A percentile compares a stretch with the other conserved stretches of the same genome.
Evolutionary conservation across 805 yeast genomes (phyloP).

Genomic region (Candida succiphila): DNA sequence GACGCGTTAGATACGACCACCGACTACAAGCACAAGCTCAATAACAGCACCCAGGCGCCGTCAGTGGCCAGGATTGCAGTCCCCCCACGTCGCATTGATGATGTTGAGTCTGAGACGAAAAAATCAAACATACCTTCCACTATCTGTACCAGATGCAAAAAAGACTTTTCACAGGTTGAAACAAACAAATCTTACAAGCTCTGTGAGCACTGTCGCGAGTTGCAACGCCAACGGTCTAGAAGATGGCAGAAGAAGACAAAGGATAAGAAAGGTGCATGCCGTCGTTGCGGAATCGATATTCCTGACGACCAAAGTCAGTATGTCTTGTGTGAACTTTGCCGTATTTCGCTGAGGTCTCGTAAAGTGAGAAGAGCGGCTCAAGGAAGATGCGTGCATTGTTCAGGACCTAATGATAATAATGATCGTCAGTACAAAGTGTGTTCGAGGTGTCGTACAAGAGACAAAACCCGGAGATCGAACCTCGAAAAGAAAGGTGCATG

Average conservation of each 20-base stretch:
- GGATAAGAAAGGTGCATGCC: slow-evolving; percentile 50
- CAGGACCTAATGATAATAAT: slow-evolving; percentile 41
- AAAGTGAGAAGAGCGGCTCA: slow-evolving; percentile 50
- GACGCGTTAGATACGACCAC: too few species aligned
- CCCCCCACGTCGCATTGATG: too few species aligned
- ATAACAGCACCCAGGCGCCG: too few species aligned
- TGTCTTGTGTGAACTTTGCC: slow-evolving; percentile 53
- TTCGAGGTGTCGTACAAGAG: slow-evolving; percentile 51
- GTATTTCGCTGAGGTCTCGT: slow-evolving; percentile 41
- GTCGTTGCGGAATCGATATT: slow-evolving; percentile 50
- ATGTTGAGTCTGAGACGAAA: too few species aligned
- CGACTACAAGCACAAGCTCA: too few species aligned
- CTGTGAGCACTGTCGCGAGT: slow-evolving; percentile 55
- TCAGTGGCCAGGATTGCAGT: too few species aligned
- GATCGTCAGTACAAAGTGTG: slow-evolving; percentile 52
- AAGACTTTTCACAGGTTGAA: slow-evolving; percentile 36
- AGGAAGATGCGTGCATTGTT: slow-evolving; percentile 62
- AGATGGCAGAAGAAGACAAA: slow-evolving; percentile 58
- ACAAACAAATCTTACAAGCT: slow-evolving; percentile 38
- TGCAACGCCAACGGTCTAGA: slow-evolving; percentile 52
- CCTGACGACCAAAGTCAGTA: slow-evolving; percentile 39
- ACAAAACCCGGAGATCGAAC: slow-evolving; percentile 43
- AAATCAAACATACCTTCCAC: too few species aligned
- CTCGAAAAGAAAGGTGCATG: slow-evolving; percentile 51
- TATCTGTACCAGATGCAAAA: slow-evolving; percentile 49